Base-by-base conservation (phyloP, 805 yeast species). In the Saccharomycopsis synnaedendra region DNA sequence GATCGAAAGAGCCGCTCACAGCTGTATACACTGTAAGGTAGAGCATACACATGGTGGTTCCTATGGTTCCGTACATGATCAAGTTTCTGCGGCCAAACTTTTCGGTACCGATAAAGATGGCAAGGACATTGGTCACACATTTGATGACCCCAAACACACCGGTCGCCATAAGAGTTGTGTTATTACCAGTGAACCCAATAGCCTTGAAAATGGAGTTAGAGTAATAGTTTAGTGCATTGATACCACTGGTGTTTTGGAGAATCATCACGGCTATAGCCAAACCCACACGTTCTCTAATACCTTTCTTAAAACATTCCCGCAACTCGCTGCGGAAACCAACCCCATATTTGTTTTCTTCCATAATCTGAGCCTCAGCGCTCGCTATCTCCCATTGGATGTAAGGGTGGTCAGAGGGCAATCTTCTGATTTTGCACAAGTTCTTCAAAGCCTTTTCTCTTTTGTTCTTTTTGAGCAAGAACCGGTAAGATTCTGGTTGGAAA, bases 121-220 rank as follows among this genome's bases (percentile, higher is more conserved):
- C 19, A 19, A 19, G 19, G 19, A 19, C 19, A 19, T 19, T 19
- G 2, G 19, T 19, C 19, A 19, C 19, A 19, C 19, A 19, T 19
- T 19, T 19, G 19, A 19, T 19, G 19, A 19, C 19, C 2, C 19
- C 19, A 19, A 19, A 19, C 19, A 19, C 19, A 19, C 19, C 19
- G 19, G 19, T 19, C 19, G 19, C 19, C 19, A 19, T 19, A 19
- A 19, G 19, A 19, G 19, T 19, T 19, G 19, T 19, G 19, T 68
- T 63, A 5, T 68, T 57, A 1, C 76, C 73, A 34, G 58, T 58
- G 19, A 75, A 66, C 11, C 80, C 80, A 49, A 75, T 64, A 3
- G 70, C 61, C 44, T 61, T 56, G 54, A 67, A 66, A 39, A 67
- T 61, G 0, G 65, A 57, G 5, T 67, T 67, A 5, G 70, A 66